These are phyloP conservation scores for Tolypocladium paradoxum DNA, from an alignment of 2,329 filamentous ascomycete genomes.

Conservation along the genomic window DNA sequence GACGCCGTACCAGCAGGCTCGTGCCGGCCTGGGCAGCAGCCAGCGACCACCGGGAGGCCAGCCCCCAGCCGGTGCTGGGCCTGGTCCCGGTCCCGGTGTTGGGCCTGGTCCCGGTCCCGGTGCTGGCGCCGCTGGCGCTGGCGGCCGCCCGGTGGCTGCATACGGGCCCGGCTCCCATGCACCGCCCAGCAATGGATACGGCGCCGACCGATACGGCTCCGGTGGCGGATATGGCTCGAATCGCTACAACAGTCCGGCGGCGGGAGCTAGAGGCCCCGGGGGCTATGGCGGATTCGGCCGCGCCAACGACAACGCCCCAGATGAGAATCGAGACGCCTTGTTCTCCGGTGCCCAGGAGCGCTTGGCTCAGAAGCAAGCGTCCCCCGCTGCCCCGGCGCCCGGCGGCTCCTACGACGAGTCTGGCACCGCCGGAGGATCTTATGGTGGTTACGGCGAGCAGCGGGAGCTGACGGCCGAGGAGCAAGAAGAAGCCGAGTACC, in stretches of 20 bases:
- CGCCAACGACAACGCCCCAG: slow-evolving; percentile 29
- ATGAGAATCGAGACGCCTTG: slow-evolving; percentile 50
- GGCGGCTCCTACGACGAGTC: slow-evolving; percentile 13
- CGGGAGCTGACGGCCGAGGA: slow-evolving; percentile 74
- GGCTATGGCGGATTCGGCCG: slow-evolving; percentile 52
- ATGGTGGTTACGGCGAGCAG: slow-evolving; percentile 52
- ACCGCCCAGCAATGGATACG: slow-evolving; percentile 27
- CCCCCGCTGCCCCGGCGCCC: slow-evolving; percentile 5
- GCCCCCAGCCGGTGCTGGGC: slow-evolving; percentile 17
- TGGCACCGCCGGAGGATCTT: slow-evolving; percentile 17
- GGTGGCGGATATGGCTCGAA: slow-evolving; percentile 40
- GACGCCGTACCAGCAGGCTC: slow-evolving; percentile 35
- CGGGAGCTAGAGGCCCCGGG: slow-evolving; percentile 34
- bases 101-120: too few species aligned
- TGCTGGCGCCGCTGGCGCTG: background rate
- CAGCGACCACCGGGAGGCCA: slow-evolving; percentile 23
- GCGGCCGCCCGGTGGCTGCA: background rate
- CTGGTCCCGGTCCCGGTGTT: too few species aligned
- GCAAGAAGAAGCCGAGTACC: slow-evolving; percentile 62
- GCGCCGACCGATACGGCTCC: slow-evolving; percentile 41
- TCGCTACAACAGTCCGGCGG: slow-evolving; percentile 18
- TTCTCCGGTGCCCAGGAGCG: slow-evolving; percentile 47
- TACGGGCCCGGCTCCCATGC: slow-evolving; percentile 3
- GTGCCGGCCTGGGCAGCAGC: slow-evolving; percentile 20
- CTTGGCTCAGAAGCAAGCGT: slow-evolving; percentile 27